Conservation (phyloP, 1,284 basidiomycete genomes). For the Omphalotus olearius region DNA sequence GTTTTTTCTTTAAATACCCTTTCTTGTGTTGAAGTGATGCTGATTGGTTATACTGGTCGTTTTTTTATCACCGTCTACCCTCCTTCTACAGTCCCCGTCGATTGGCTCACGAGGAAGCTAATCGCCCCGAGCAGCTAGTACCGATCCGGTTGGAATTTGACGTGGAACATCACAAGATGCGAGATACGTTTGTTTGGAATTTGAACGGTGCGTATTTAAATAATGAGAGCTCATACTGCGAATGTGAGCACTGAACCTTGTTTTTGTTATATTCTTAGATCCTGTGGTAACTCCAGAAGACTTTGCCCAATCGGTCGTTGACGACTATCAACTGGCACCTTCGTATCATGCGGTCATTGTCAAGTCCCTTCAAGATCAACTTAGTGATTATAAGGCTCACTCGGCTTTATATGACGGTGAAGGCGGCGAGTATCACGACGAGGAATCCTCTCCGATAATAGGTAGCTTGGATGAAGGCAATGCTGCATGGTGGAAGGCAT, state of each 20-base stretch:
- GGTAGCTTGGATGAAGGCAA: constrained; percentile 52
- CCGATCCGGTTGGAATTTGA: constrained; percentile 96
- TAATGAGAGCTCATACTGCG: too few relatives aligned
- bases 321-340: constrained; percentile 82
- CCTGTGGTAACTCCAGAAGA: constrained; percentile 84
- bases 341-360: constrained; percentile 76
- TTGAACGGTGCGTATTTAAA: constrained; percentile 62
- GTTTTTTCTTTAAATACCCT: too few relatives aligned
- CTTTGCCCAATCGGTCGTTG: constrained; percentile 88
- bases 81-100: constrained; percentile 51
- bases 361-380: constrained; percentile 83
- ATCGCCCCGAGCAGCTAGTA: constrained; percentile 75
- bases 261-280: constrained; percentile 45
- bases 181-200: constrained; percentile 98
- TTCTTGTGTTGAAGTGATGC: constrained; percentile 14
- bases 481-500: constrained; percentile 65
- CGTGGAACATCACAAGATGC: constrained; percentile 85
- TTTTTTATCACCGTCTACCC: constrained; percentile 2
- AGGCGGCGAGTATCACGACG: constrained; percentile 28
- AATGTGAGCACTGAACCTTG: not conserved
- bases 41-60: too few relatives aligned
- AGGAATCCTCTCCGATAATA: constrained; percentile 26
- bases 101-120: constrained; percentile 52
- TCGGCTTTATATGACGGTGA: constrained; percentile 43
- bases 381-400: constrained; percentile 76